Base-by-base conservation (phyloP, 2,329 filamentous ascomycete genomes). In the Sordariomycetes sp. region DNA sequence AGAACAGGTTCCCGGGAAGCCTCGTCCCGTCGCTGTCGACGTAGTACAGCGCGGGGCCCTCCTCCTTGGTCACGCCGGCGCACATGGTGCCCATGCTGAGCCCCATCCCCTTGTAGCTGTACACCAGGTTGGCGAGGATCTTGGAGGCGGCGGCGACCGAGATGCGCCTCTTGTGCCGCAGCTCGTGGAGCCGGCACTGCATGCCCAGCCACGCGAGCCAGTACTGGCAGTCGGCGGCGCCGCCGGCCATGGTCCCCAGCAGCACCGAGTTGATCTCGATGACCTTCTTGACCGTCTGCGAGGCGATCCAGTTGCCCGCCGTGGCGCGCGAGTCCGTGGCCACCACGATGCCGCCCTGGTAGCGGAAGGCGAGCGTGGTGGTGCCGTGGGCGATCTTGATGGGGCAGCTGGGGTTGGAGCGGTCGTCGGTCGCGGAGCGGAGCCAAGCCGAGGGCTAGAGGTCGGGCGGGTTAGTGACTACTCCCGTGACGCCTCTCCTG, bases 321-420 rank as follows among this genome's bases (percentile, higher is more conserved):
- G 94, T 96, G 61, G 94, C 94, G 76, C 94, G 86, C 61, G 94
- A 99, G 77, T 99, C 94, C 60, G 94, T 99, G 58, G 93, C 93
- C 57, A 99, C 93, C 70, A 99, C 95, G 76, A 99, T 97, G 71
- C 94, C 94, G 68, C 92, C 92, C 77, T 97, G 86, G 82, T 97
- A 99, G 71, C 93, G 87, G 82, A 99, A 99, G 62, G 92, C 93
- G 62, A 99, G 86, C 57, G 94, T 99, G 60, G 94, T 99, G 61
- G 94, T 99, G 71, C 94, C 94, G 83, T 99, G 94, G 63, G 94
- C 94, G 68, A 99, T 92, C 83, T 99, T 99, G 83, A 99, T 99
- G 66, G 94, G 94, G 76, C 92, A 97, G 76, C 89, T 85, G 60
- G 94, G 91, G 80, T 99, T 99, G 67, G 91, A 87, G 74, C 92